Percentiles rank a stretch among this genome's conserved stretches.
phyloP scores from a whole-genome alignment of 2,329 filamentous ascomycete genomes.

The Corniculantispora saksenae region DNA sequence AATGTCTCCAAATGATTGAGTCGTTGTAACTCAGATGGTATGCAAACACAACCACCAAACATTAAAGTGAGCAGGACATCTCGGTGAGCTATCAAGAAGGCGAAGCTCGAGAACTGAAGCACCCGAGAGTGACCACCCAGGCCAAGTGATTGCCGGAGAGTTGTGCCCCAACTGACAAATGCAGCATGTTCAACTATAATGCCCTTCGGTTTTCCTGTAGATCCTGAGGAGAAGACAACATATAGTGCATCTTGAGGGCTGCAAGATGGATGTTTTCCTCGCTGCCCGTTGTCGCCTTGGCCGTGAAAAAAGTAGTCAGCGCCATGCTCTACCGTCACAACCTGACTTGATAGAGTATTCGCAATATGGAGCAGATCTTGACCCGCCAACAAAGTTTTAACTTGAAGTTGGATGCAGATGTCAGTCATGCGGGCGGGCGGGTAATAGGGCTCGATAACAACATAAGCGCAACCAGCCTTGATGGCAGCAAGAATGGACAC shows the following conservation, averaged over 20 bases:
- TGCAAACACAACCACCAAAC: constrained; percentile 17
- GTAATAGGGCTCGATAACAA: constrained; percentile 3
- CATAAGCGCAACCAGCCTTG: constrained; percentile 27
- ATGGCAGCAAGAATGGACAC: constrained; percentile 28
- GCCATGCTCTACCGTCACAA: neutral
- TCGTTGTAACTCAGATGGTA: constrained; percentile 19
- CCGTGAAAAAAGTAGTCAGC: neutral
- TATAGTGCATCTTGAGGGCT: constrained; percentile 19
- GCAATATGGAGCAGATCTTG: neutral
- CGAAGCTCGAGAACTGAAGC: constrained; percentile 19
- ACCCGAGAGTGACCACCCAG: neutral
- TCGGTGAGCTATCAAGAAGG: constrained; percentile 10
- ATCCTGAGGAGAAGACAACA: constrained; percentile 57
- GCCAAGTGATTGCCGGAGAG: neutral
- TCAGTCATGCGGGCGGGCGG: neutral
- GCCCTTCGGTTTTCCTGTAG: constrained; percentile 52
- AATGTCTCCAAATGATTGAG: constrained; percentile 14
- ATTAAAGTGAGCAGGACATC: constrained; percentile 15
- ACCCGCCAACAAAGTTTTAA: neutral
- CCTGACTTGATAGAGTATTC: neutral
- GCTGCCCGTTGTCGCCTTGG: neutral
- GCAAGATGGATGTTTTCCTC: neutral
- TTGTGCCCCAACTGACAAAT: neutral
- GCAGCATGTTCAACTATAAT: constrained; percentile 37
- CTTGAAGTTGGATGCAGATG: neutral